A percentile compares a stretch with the other conserved stretches of the same genome.
phyloP scores from a whole-genome alignment of 2,329 filamentous ascomycete genomes.

The Pseudogymnoascus verrucosus region DNA sequence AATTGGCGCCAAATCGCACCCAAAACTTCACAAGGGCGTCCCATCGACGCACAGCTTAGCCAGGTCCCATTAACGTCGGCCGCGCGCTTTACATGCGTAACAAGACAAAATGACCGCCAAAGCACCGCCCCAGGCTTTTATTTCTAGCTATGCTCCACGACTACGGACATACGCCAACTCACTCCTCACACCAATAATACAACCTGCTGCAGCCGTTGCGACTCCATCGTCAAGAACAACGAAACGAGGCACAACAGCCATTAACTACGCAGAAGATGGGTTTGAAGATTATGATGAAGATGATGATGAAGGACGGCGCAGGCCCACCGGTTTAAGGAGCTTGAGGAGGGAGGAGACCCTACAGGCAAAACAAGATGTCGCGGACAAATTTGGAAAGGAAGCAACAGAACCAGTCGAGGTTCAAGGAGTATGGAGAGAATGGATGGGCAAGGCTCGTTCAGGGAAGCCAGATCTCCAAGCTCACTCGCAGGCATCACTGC shows the following conservation, averaged over 20 bases:
- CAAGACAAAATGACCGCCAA: constrained; percentile 16
- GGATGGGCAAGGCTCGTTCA: constrained; percentile 70
- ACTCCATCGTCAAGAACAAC: constrained; percentile 74
- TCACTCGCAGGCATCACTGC: constrained; percentile 63
- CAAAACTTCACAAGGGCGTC: background rate
- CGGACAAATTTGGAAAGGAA: constrained; percentile 78
- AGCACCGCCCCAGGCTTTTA: constrained; percentile 71
- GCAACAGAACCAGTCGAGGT: constrained; percentile 69
- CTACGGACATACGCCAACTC: constrained; percentile 88
- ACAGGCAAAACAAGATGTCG: constrained; percentile 54
- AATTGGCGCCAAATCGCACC: background rate
- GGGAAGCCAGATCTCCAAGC: constrained; percentile 52
- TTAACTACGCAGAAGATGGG: constrained; percentile 97
- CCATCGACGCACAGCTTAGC: background rate
- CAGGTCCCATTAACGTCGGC: background rate
- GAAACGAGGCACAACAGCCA: constrained; percentile 90
- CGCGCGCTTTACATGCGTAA: background rate
- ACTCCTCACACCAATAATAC: constrained; percentile 76
- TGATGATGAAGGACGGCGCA: constrained; percentile 60
- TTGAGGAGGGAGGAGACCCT: constrained; percentile 67
- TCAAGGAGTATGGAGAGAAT: constrained; percentile 89
- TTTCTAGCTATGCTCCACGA: constrained; percentile 85
- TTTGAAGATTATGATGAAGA: constrained; percentile 79
- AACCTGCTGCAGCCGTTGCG: constrained; percentile 55
- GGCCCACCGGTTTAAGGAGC: constrained; percentile 74